phyloP scores from a whole-genome alignment of 495 filamentous ascomycete species.

The Lophium mytilinum region DNA sequence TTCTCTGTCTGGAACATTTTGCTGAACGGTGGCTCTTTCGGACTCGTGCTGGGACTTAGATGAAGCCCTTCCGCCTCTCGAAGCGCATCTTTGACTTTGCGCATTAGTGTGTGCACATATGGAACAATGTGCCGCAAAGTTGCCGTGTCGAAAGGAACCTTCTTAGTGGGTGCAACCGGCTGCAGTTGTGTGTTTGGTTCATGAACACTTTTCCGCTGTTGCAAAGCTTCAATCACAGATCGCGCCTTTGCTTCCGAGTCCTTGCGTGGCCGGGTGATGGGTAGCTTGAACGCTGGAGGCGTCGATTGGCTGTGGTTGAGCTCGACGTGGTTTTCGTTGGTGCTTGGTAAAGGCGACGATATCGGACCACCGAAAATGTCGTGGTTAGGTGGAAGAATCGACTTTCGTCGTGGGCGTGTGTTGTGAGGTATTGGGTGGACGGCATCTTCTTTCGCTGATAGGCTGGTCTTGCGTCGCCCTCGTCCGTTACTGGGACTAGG shows the following conservation, averaged over 20 bases:
- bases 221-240: constrained; percentile 77
- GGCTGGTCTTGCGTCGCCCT: constrained; percentile 14
- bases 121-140: constrained; percentile 81
- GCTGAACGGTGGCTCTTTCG: constrained; percentile 47
- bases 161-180: constrained; percentile 49
- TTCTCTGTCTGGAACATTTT: constrained; percentile 34
- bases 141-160: constrained; percentile 86
- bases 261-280: constrained; percentile 32
- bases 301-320: background rate
- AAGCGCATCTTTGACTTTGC: constrained; percentile 66
- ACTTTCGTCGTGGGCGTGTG: constrained; percentile 20
- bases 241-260: constrained; percentile 57
- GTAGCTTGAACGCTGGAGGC: constrained; percentile 2
- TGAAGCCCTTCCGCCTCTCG: constrained; percentile 37
- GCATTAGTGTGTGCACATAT: constrained; percentile 71
- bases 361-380: constrained; percentile 51
- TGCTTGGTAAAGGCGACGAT: constrained; percentile 8
- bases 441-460: constrained; percentile 17
- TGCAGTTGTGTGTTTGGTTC: constrained; percentile 40
- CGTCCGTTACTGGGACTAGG: constrained; percentile 18
- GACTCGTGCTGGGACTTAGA: constrained; percentile 49
- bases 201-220: constrained; percentile 52
- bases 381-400: constrained; percentile 38
- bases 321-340: background rate
- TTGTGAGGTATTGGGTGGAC: background rate